These are phyloP conservation scores for Thelonectria blattea DNA, from an alignment of 2,329 filamentous ascomycete genomes.

Conservation along the genomic window DNA sequence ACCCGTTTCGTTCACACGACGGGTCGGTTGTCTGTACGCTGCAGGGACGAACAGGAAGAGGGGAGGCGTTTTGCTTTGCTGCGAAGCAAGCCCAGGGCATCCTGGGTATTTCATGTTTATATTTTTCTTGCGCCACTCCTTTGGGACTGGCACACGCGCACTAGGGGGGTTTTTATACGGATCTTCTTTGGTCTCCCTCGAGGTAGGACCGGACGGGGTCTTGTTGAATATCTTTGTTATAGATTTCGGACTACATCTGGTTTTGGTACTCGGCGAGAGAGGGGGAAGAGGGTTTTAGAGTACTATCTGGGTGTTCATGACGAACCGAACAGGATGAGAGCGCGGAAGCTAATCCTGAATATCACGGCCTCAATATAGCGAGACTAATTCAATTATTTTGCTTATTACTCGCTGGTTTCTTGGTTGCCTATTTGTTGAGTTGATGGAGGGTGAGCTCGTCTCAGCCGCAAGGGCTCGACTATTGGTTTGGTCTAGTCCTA, in stretches of 20 bases:
- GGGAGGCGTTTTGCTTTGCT: constrained; percentile 38
- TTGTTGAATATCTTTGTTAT: constrained; percentile 31
- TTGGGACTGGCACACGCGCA: constrained; percentile 18
- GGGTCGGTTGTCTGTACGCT: constrained; percentile 24
- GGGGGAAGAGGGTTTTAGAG: constrained; percentile 11
- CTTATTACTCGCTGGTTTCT: neutral
- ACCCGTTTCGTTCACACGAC: constrained; percentile 27
- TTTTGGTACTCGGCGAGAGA: constrained; percentile 19
- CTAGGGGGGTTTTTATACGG: constrained; percentile 16
- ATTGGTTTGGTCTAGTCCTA: neutral
- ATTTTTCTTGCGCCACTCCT: constrained; percentile 14
- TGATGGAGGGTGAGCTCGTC: neutral
- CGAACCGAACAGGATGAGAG: constrained; percentile 22
- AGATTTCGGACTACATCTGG: constrained; percentile 28
- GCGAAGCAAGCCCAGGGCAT: constrained; percentile 13
- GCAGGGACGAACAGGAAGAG: constrained; percentile 25
- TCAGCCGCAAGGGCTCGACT: neutral
- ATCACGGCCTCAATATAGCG: constrained; percentile 24
- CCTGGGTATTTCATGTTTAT: constrained; percentile 8
- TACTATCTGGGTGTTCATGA: constrained; percentile 31
- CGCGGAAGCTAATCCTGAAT: constrained; percentile 22
- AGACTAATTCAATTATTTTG: constrained; percentile 5
- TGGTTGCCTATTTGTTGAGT: neutral
- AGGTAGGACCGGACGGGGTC: constrained; percentile 10
- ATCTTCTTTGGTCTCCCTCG: neutral